Evolutionary conservation across 805 yeast species (phyloP).

Genomic region (Zygosaccharomyces pseudorouxii): DNA sequence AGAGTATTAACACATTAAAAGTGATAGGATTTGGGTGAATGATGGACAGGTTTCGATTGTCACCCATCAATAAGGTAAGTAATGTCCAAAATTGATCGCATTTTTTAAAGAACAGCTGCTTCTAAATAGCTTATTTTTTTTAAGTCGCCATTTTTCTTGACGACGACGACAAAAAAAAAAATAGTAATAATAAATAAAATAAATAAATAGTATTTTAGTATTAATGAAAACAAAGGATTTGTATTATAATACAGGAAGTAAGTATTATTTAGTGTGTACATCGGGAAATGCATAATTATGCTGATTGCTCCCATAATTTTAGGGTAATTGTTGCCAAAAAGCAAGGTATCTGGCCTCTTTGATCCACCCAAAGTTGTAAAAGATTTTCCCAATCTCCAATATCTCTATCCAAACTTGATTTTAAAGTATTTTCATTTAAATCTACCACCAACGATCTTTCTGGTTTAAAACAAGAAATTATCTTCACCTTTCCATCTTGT

Average conservation of each 20-base stretch:
- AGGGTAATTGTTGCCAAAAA: conserved; percentile 71
- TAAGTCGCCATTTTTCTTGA: too few species aligned
- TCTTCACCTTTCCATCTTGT: conserved; percentile 51
- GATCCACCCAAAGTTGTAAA: conserved; percentile 61
- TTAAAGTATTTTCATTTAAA: conserved; percentile 48
- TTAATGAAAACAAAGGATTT: neutral
- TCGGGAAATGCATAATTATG: conserved; percentile 1
- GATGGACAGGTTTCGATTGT: conserved; percentile 6
- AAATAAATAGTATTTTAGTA: too few species aligned
- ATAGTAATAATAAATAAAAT: too few species aligned
- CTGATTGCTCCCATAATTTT: conserved; percentile 49
- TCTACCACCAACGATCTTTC: conserved; percentile 52
- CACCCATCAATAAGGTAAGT: conserved; percentile 6
- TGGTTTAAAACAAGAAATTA: conserved; percentile 44
- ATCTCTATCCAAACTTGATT: conserved; percentile 38
- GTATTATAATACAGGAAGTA: neutral
- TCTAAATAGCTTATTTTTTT: too few species aligned
- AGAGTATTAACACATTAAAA: conserved; percentile 23
- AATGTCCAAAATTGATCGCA: neutral
- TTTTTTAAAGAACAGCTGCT: neutral
- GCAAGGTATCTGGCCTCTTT: conserved; percentile 68
- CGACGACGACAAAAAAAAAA: too few species aligned
- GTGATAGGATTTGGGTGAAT: conserved; percentile 3
- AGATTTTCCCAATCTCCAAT: conserved; percentile 44
- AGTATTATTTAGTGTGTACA: neutral